Evolutionary conservation across 805 yeast species (phyloP), one percentile per base, ranked within the genome.

Genomic region (Debaryomyces maramus): DNA sequence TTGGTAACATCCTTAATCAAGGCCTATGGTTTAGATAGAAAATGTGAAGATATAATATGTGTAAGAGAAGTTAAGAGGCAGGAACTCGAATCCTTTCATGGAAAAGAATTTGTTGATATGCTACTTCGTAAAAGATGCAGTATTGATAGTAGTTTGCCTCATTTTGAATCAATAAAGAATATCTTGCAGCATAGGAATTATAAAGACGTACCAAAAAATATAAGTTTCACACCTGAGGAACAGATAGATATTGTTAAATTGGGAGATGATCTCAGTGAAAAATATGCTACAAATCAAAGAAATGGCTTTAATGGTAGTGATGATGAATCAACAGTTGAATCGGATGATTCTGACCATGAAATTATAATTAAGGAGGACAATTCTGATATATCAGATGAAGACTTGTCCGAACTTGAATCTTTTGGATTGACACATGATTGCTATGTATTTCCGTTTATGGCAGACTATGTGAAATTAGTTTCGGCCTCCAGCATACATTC

Each of bases 391-490:
- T 34, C 16, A 14, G 46, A 45, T 11, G 49, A 46, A 13, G 36
- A 36, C 9, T 7, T 15, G 6, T 49, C 47, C 6, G 41, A 44
- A 7, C 40, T 67, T 3, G 58, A 58, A 32, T 27, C 46, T 17
- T 79, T 40, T 53, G 87, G 87, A 0, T 57, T 85, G 4, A 56
- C 58, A 11, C 76, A 75, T 44, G 93, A 85, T 54, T 85, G 90
- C 53, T 83, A 83, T 1, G 48, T 75, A 0, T 85, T 85, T 51
- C 78, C 82, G 0, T 63, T 60, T 6, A 55, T 85, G 52, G 61
- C 63, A 7, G 65, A 70, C 43, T 83, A 85, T 49, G 72, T 78
- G 4, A 55, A 53, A 15, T 56, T 64, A 0, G 58, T 72, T 0
- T 79, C 84, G 0, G 86, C 87, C 0, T 75, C 88, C 0, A 77